Base-by-base conservation (phyloP, 305 asterid genomes). In the Plantago rigida region DNA sequence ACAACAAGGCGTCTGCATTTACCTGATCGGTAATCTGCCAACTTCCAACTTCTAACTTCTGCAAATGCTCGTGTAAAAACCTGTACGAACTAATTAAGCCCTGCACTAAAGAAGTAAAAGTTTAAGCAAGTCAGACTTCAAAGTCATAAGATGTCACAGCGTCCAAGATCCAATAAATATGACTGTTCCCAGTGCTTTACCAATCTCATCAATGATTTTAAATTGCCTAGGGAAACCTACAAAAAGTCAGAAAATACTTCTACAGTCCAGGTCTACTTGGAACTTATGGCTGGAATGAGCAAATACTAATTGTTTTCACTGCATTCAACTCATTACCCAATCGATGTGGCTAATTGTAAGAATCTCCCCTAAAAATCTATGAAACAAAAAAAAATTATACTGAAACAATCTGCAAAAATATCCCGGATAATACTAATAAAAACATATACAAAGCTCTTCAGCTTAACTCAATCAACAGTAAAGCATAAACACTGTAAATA, bases 91-190 rank as follows among this genome's bases (percentile, higher is more conserved):
- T 63, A 59, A 45, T 69, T 61, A 71, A 63, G 61, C 49, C 70
- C 85, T 84, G 91, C 50, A 68, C 62, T 63, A 69, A 42, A 57
- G 29, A 60, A 56, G 52, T 47, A 46, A 62, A 41, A 8, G 36
- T 3, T 47, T 36, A 65, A 49, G 46, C 7, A 9, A 66, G 58
- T 65, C 58, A 64, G 70, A 65, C 49, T 41, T 63, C 51, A 15
- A 46, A 47, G 42, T 5, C 42, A 31, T 31, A 47, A 56, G 44
- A 17, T 46, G 3, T 44, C 26, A 63, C 29, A 65, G 48, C 46
- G 62, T 59, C 56, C 28, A 47, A 65, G 60, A 66, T 56, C 46
- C 4, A 49, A 56, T 36, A 22, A 28, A 50, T 39, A 66, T 24
- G 47, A 24, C 50, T 49, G 46, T 6, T 49, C 12, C 14, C 52